A percentile compares a stretch with the other conserved stretches of the same genome.
phyloP scores from a whole-genome alignment of 768 basidiomycete species.

The Auricularia auricula-judae region DNA sequence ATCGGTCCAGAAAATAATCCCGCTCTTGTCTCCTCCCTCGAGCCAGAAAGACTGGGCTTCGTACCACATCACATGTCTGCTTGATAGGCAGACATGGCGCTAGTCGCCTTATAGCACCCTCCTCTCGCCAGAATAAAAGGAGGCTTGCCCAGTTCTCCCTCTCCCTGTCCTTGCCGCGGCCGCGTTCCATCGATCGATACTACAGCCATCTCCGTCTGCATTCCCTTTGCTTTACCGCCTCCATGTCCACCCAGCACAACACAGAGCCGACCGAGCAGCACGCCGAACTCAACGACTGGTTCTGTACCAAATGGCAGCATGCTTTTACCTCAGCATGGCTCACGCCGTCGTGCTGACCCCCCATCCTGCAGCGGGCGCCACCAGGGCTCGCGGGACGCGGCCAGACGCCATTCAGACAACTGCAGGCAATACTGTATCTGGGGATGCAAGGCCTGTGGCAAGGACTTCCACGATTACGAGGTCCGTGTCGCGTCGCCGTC shows the following conservation, averaged over 20 bases:
- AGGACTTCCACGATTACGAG: neutral
- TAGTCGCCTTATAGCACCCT: neutral
- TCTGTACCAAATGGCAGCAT: conserved; percentile 1
- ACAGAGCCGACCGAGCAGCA: neutral
- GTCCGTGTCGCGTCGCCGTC: neutral
- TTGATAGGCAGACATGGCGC: neutral
- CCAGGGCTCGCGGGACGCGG: neutral
- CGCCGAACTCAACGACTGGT: neutral
- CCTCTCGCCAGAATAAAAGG: neutral
- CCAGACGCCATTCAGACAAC: neutral
- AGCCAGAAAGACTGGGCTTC: no score
- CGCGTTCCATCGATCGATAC: neutral
- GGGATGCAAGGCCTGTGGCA: neutral
- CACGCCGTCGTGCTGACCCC: neutral
- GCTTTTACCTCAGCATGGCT: neutral
- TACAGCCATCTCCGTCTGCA: neutral
- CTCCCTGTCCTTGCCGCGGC: neutral
- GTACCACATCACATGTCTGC: neutral
- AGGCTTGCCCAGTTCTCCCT: neutral
- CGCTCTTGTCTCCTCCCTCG: no score
- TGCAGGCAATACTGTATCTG: neutral
- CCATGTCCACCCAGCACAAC: neutral
- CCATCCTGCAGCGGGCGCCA: neutral
- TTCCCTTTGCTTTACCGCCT: neutral
- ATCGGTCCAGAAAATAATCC: no score